A percentile compares a stretch with the other conserved stretches of the same genome.
Evolutionary conservation across 768 basidiomycete genomes (phyloP).

Genomic region (Leccinum pellstonianum): DNA sequence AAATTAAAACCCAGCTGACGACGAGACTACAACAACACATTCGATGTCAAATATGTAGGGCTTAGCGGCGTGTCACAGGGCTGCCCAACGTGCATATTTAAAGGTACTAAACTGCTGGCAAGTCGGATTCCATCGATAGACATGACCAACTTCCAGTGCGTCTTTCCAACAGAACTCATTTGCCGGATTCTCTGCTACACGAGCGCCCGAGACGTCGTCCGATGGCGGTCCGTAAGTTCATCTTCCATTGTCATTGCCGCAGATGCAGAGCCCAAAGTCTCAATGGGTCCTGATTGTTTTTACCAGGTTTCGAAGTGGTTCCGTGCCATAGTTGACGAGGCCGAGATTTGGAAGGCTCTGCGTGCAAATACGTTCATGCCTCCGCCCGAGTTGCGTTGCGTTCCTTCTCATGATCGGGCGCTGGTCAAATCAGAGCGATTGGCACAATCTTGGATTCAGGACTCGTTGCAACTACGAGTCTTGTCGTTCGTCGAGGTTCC

Average conservation of each 20-base stretch:
- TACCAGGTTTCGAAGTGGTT: constrained; percentile 3
- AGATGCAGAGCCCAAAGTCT: neutral
- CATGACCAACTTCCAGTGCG: neutral
- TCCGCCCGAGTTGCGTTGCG: neutral
- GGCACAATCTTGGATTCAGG: neutral
- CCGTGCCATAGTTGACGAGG: neutral
- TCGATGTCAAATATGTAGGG: no score
- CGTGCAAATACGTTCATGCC: neutral
- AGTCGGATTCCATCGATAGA: neutral
- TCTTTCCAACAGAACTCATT: no score
- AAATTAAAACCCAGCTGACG: no score
- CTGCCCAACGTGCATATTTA: no score
- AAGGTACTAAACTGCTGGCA: no score
- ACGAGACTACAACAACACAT: no score
- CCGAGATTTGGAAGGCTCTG: neutral
- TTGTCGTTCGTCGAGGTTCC: neutral
- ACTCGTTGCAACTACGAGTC: neutral
- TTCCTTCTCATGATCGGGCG: neutral
- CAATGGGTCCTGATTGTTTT: no score
- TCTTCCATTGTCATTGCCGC: neutral
- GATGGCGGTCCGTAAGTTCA: neutral
- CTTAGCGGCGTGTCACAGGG: no score
- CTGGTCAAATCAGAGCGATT: neutral
- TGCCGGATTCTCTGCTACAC: no score
- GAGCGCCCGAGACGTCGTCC: neutral